Evolutionary conservation across 2,329 filamentous ascomycete genomes (phyloP).

Genomic region (Coniochaeta prunicola): DNA sequence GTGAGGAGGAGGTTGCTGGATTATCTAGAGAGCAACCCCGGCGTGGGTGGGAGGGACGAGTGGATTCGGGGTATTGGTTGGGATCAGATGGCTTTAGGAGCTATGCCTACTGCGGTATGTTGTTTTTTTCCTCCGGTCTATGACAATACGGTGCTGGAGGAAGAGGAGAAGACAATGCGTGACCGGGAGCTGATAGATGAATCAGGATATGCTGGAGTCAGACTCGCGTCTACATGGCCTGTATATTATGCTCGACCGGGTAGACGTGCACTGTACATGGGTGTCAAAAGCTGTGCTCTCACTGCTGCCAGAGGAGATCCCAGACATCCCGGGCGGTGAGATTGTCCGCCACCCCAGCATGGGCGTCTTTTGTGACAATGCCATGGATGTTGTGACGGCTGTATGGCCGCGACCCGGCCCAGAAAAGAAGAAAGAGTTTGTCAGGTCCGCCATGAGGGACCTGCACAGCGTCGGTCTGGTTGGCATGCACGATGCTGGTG

Average conservation of each 20-base stretch:
- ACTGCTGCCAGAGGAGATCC: constrained; percentile 45
- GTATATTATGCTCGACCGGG: constrained; percentile 63
- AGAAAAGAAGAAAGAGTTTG: constrained; percentile 44
- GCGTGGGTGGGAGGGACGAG: constrained; percentile 42
- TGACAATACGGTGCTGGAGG: background rate
- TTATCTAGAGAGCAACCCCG: constrained; percentile 43
- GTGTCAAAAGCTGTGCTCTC: constrained; percentile 57
- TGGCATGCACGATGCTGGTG: constrained; percentile 63
- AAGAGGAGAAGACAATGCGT: background rate
- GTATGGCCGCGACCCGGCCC: constrained; percentile 49
- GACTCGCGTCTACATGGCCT: constrained; percentile 43
- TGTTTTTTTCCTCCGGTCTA: background rate
- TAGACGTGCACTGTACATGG: constrained; percentile 65
- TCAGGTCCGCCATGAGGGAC: constrained; percentile 53
- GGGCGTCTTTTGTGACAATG: constrained; percentile 69
- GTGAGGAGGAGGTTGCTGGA: constrained; percentile 41
- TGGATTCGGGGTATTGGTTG: constrained; percentile 65
- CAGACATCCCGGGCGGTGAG: constrained; percentile 55
- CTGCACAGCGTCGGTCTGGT: constrained; percentile 60
- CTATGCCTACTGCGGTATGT: constrained; percentile 58
- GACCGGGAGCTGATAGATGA: background rate
- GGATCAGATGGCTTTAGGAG: constrained; percentile 60
- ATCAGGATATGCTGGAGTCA: constrained; percentile 46
- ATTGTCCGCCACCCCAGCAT: constrained; percentile 52
- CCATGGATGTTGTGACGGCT: constrained; percentile 54